Evolutionary conservation across 495 filamentous ascomycete genomes (phyloP), one percentile per base, ranked within the genome.

Genomic region (Apiosordaria backusii): DNA sequence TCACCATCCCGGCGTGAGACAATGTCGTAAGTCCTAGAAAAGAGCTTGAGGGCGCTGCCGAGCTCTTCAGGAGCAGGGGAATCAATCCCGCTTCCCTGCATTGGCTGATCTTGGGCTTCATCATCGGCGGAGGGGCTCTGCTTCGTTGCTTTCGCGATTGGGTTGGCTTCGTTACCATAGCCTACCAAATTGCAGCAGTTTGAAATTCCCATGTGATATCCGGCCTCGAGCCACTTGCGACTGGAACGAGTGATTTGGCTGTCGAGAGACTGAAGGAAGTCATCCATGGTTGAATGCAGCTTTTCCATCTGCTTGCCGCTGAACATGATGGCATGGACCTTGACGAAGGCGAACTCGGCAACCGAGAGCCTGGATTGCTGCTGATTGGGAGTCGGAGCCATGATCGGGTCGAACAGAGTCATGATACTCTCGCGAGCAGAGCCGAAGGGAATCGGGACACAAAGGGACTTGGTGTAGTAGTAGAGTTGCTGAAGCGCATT

Each of bases 401-500:
- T 74, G n/a, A 91, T 79, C 3, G 90, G 89, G 63, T 86, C 86
- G 68, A 92, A 89, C 0, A 94, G 76, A 1, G 89, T 89, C 71
- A 85, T 76, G 62, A 93, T 87, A 61, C 88, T 91, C 61, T 91
- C 88, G 10, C 85, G 80, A 10, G 91, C 87, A 21, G 84, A 86
- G 4, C 65, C 68, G 66, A 90, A 92, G 0, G 88, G 85, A 13
- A 82, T 75, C 0, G 77, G 76, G 1, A 83, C 81, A n/a, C 80
- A 82, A 2, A 81, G 74, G 0, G 79, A 78, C 60, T 83, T 83
- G 6, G 74, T 67, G 62, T 95, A 96, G 68, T 88, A 89, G 66
- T 88, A 93, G 0, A 96, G 76, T 72, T 96, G 92, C 67, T 89
- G 87, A 0, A 92, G 69, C 2, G 85, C 80, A 70, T 92, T 89